A percentile compares a stretch with the other conserved stretches of the same genome.
phyloP scores from a whole-genome alignment of 345 rosid genomes.

The Hypericum androsaemum region DNA sequence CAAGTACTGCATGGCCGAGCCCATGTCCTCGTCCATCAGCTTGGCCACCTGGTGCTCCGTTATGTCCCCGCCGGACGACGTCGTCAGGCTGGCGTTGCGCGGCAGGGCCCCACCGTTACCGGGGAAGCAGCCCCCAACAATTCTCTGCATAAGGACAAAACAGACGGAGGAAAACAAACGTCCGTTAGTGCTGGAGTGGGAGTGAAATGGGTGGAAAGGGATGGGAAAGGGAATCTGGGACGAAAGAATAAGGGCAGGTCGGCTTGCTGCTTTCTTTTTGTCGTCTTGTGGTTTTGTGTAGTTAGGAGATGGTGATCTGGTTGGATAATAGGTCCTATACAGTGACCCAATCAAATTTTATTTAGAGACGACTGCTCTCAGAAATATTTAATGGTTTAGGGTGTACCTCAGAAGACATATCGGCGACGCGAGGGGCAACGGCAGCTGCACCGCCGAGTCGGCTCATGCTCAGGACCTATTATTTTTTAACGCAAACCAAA shows the following conservation, averaged over 20 bases:
- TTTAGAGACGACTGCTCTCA: no score
- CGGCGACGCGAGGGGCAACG: conserved; percentile 77
- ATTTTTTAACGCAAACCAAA: neutral
- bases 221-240: conserved; percentile 37
- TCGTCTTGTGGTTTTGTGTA: conserved; percentile 34
- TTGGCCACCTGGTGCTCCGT: conserved; percentile 88
- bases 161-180: conserved; percentile 1
- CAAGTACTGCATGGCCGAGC: conserved; percentile 94
- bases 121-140: conserved; percentile 45
- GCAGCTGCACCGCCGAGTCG: conserved; percentile 82
- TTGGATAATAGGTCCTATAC: no score
- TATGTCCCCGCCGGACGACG: conserved; percentile 10
- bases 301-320: no score
- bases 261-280: conserved; percentile 70
- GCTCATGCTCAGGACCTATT: conserved; percentile 92
- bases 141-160: neutral
- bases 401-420: conserved; percentile 64
- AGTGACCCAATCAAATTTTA: no score
- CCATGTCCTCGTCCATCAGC: conserved; percentile 98
- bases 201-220: neutral
- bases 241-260: conserved; percentile 25
- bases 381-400: no score
- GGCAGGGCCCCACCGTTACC: conserved; percentile 25
- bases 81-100: conserved; percentile 34
- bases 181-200: no score